A percentile compares a stretch with the other conserved stretches of the same genome.
Conservation (phyloP, 192 early-diverging fungal genomes). For the Linnemannia hyalina region DNA sequence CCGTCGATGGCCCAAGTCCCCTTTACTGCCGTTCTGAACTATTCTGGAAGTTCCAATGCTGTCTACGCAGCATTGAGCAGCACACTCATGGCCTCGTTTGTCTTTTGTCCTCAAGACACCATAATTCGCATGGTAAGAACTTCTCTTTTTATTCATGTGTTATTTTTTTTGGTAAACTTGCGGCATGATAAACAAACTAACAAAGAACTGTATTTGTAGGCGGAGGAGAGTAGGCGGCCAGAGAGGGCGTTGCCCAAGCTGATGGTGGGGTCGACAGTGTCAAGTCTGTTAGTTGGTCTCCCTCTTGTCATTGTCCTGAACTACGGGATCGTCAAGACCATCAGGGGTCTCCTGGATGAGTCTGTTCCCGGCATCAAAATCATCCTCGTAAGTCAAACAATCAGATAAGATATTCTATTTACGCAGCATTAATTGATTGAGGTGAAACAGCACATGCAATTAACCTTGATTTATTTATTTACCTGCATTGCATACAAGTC, state of each 20-base stretch:
- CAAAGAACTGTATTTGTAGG: not conserved
- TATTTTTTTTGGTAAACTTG: not conserved
- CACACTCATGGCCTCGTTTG: slow-evolving; percentile 42
- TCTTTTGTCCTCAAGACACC: slow-evolving; percentile 48
- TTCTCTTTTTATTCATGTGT: too few relatives aligned
- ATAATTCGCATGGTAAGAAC: slow-evolving; percentile 39
- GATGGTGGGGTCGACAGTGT: slow-evolving; percentile 17
- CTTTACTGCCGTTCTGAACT: slow-evolving; percentile 45
- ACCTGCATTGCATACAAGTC: not conserved
- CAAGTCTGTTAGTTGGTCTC: slow-evolving; percentile 25
- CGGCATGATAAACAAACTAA: not conserved
- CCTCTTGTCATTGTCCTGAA: slow-evolving; percentile 38
- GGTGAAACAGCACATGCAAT: not conserved
- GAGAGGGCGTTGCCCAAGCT: slow-evolving; percentile 28
- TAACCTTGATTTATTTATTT: not conserved
- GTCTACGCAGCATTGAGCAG: slow-evolving; percentile 40
- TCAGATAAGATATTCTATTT: not conserved
- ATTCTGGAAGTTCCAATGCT: slow-evolving; percentile 42
- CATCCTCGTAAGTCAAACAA: slow-evolving; percentile 15
- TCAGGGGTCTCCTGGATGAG: slow-evolving; percentile 44
- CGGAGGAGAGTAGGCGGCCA: slow-evolving; percentile 38
- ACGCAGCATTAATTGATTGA: not conserved
- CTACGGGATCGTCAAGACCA: slow-evolving; percentile 24
- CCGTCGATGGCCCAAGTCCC: slow-evolving; percentile 22
- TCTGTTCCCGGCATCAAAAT: slow-evolving; percentile 33